A percentile compares a stretch with the other conserved stretches of the same genome.
These are phyloP conservation scores for Silybum marianum DNA, from an alignment of 129 eudicot species.

Conservation along the genomic window DNA sequence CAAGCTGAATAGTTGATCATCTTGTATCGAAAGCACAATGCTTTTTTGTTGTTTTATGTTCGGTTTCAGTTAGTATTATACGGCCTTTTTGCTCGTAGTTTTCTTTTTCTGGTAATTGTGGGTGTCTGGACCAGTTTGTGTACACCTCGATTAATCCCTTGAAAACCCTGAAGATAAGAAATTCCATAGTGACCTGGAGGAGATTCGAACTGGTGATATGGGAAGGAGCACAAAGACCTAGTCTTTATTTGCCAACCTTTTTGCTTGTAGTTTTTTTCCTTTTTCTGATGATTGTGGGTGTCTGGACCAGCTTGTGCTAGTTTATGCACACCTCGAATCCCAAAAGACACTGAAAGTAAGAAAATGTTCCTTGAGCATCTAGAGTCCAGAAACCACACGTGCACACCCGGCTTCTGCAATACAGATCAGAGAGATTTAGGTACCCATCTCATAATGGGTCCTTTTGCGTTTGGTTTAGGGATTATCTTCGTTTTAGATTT, in stretches of 20 bases:
- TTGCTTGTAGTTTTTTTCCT: neutral
- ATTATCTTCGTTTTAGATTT: too few relatives aligned
- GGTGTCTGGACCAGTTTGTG: neutral
- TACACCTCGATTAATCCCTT: neutral
- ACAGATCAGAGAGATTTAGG: too few relatives aligned
- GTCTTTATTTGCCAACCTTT: neutral
- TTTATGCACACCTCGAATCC: neutral
- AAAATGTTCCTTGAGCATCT: neutral
- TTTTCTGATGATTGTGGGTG: neutral
- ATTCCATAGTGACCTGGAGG: neutral
- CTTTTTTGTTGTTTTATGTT: conserved; percentile 18
- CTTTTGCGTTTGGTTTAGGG: too few relatives aligned
- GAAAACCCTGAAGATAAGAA: neutral
- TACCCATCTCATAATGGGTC: too few relatives aligned
- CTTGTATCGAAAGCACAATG: neutral
- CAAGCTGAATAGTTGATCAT: conserved; percentile 10
- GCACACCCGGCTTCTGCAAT: too few relatives aligned
- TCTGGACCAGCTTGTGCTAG: neutral
- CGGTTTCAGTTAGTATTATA: neutral
- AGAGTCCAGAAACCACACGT: too few relatives aligned
- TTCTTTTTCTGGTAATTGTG: neutral
- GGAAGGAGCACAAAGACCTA: too few relatives aligned
- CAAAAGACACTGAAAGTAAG: neutral
- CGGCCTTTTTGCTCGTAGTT: neutral
- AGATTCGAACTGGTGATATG: too few relatives aligned